Percentiles rank a stretch among this genome's conserved stretches.
phyloP scores from a whole-genome alignment of 1,284 basidiomycete species.

The Moesziomyces globuligerus region DNA sequence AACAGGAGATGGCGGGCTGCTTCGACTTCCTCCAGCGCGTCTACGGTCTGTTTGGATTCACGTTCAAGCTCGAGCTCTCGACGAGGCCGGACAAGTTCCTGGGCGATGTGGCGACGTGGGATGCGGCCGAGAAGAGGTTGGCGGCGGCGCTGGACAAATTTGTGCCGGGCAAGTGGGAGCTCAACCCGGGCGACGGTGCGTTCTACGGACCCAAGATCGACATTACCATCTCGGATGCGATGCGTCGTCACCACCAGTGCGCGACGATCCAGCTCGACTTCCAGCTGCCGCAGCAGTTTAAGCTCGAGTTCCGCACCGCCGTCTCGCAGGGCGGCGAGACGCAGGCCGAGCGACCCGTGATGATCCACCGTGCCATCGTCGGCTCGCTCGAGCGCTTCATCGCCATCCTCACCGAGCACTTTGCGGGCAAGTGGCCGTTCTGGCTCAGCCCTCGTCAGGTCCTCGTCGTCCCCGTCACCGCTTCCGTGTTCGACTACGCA shows the following conservation, averaged over 20 bases:
- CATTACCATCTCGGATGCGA: constrained; percentile 94
- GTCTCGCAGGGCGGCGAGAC: constrained; percentile 67
- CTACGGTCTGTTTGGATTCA: constrained; percentile 96
- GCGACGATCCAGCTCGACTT: constrained; percentile 99
- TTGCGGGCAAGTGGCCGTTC: constrained; percentile 99
- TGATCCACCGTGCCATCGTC: constrained; percentile 97
- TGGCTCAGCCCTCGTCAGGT: constrained; percentile 97
- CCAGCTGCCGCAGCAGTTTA: constrained; percentile 97
- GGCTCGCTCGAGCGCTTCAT: constrained; percentile 96
- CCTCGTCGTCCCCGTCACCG: constrained; percentile 91
- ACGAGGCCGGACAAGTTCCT: constrained; percentile 96
- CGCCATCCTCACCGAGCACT: constrained; percentile 96
- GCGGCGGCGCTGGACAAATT: constrained; percentile 84
- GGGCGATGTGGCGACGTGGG: constrained; percentile 89
- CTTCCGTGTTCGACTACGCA: constrained; percentile 86
- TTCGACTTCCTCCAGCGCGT: constrained; percentile 92
- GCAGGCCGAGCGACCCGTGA: constrained; percentile 83
- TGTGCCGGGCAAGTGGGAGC: constrained; percentile 89
- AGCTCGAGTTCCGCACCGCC: constrained; percentile 83
- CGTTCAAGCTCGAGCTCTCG: constrained; percentile 94
- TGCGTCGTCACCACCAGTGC: constrained; percentile 89
- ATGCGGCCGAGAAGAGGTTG: constrained; percentile 90
- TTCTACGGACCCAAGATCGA: constrained; percentile 80
- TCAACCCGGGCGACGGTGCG: constrained; percentile 96
- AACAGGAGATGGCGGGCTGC: constrained; percentile 83